Percentiles rank a stretch among this genome's conserved stretches.
Evolutionary conservation across 805 yeast genomes (phyloP).

Genomic region (Candida hispaniensis): DNA sequence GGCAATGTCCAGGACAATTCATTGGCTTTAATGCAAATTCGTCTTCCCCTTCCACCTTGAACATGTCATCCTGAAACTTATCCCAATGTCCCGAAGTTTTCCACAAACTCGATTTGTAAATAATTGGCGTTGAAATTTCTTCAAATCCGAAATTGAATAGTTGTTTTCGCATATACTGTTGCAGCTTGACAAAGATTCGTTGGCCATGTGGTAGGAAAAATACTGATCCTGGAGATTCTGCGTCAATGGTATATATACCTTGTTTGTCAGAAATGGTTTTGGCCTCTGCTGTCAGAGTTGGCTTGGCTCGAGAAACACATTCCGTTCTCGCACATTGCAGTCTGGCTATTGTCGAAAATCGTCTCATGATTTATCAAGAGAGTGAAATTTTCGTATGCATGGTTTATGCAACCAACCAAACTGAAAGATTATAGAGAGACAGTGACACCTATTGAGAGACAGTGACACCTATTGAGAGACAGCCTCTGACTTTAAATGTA

Average conservation of each 20-base stretch:
- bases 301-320: slow-evolving; percentile 5
- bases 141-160: slow-evolving; percentile 73
- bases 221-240: slow-evolving; percentile 79
- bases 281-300: slow-evolving; percentile 16
- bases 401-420: no score
- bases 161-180: slow-evolving; percentile 76
- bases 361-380: no score
- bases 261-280: slow-evolving; percentile 51
- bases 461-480: no score
- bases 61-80: slow-evolving; percentile 91
- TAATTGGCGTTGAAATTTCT: slow-evolving; percentile 87
- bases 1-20: slow-evolving; percentile 41
- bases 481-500: no score
- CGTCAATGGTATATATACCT: slow-evolving; percentile 66
- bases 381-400: no score
- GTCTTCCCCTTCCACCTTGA: slow-evolving; percentile 38
- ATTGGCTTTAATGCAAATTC: slow-evolving; percentile 79
- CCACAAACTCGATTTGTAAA: slow-evolving; percentile 77
- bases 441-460: no score
- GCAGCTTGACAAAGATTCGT: slow-evolving; percentile 65
- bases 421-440: no score
- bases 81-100: slow-evolving; percentile 93
- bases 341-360: no score
- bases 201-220: slow-evolving; percentile 93
- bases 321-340: slow-evolving; percentile 8